Percentiles rank a stretch among this genome's conserved stretches.
Evolutionary conservation across 148 eudicot species (phyloP).

Genomic region (Amaranthus cruentus): DNA sequence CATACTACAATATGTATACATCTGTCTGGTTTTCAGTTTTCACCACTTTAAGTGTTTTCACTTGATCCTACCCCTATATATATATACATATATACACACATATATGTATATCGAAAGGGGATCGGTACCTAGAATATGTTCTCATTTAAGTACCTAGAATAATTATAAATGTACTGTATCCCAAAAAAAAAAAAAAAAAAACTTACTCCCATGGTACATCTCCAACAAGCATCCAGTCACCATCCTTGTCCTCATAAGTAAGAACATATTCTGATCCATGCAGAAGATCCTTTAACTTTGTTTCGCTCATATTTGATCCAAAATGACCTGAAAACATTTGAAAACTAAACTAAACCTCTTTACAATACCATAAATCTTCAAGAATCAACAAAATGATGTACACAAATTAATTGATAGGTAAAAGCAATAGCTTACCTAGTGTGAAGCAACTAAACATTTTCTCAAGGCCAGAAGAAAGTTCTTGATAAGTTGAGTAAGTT

Average conservation of each 20-base stretch:
- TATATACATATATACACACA: no score
- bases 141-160: no score
- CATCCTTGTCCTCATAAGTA: constrained; percentile 48
- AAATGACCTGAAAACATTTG: constrained; percentile 31
- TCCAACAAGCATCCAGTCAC: constrained; percentile 41
- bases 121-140: no score
- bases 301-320: constrained; percentile 31
- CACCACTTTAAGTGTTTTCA: no score
- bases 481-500: constrained; percentile 42
- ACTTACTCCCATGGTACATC: constrained; percentile 31
- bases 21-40: no score
- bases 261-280: constrained; percentile 45
- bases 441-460: constrained; percentile 64
- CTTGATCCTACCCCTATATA: no score
- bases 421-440: constrained; percentile 33
- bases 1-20: no score
- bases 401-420: no score
- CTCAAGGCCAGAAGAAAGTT: constrained; percentile 58
- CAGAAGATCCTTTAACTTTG: constrained; percentile 38
- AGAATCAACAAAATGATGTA: no score
- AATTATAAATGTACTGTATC: no score
- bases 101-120: no score
- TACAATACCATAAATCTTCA: no score
- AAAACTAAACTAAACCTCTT: background rate
- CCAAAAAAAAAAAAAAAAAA: background rate